phyloP scores from a whole-genome alignment of 75 land plant species.

The Selaginella tamariscina region DNA sequence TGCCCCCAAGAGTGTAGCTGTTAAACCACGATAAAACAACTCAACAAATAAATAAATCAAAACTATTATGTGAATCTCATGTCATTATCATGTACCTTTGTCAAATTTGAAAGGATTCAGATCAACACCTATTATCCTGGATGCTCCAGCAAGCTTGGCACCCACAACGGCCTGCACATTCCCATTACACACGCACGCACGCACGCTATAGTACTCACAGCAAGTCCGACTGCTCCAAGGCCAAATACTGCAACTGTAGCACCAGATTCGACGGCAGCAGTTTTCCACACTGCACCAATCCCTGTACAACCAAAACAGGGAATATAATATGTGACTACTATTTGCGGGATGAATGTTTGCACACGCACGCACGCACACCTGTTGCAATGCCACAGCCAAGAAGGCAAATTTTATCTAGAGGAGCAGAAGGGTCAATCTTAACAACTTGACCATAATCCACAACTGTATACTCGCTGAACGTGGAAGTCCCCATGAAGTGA shows the following conservation, averaged over 20 bases:
- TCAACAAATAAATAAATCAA: no score
- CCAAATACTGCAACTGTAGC: background rate
- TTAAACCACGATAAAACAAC: no score
- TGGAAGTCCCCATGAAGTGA: constrained; percentile 85
- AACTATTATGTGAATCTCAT: no score
- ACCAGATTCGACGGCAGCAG: background rate
- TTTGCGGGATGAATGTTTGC: background rate
- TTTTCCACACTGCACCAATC: background rate
- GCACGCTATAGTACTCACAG: background rate
- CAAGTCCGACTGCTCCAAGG: background rate
- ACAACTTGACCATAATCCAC: constrained; percentile 77
- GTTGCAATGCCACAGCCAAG: constrained; percentile 84
- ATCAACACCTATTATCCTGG: background rate
- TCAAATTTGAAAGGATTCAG: constrained; percentile 5
- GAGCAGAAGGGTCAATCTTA: constrained; percentile 47
- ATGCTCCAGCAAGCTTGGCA: constrained; percentile 5
- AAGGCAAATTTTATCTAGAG: constrained; percentile 71
- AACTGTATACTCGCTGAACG: constrained; percentile 88
- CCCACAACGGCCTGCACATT: background rate
- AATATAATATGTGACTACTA: background rate
- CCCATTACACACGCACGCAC: background rate
- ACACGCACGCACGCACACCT: no score
- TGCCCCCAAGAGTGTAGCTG: constrained; percentile 39
- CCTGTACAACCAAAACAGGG: background rate
- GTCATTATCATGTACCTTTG: no score